Evolutionary conservation across 176 grass and related monocot genomes (phyloP).

Genomic region (Avena insularis): DNA sequence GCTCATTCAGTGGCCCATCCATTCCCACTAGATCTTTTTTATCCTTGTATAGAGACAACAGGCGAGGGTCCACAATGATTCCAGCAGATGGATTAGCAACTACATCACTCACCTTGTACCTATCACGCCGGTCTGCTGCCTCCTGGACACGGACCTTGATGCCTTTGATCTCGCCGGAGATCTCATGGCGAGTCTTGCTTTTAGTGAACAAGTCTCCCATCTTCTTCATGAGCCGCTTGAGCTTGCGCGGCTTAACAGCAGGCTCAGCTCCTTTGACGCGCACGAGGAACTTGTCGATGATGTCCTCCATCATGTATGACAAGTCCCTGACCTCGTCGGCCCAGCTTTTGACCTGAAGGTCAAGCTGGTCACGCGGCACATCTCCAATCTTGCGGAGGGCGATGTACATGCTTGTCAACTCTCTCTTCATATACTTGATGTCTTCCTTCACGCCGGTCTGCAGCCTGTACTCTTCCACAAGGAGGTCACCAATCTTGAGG

Average conservation of each 20-base stretch:
- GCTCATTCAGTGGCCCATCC: not conserved
- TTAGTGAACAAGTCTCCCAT: not conserved
- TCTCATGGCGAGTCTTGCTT: not conserved
- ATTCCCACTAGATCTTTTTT: not conserved
- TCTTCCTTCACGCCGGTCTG: not conserved
- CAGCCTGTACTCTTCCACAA: not conserved
- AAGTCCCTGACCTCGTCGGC: not conserved
- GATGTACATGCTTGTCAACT: not conserved
- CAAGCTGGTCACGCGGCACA: not conserved
- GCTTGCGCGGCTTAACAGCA: not conserved
- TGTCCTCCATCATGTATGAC: constrained; percentile 11
- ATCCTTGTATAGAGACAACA: not conserved
- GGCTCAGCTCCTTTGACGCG: not conserved
- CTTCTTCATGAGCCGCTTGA: not conserved
- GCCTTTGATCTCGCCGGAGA: not conserved
- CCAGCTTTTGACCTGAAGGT: not conserved
- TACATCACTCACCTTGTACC: not conserved
- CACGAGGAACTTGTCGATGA: constrained; percentile 1
- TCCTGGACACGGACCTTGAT: not conserved
- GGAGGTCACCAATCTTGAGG: too few species aligned
- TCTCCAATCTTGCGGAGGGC: not conserved
- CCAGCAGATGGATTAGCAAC: too few species aligned
- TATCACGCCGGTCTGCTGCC: not conserved
- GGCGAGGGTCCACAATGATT: not conserved
- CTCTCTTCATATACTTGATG: not conserved